Evolutionary conservation across 2,329 filamentous ascomycete genomes (phyloP), one percentile per base, ranked within the genome.

Genomic region (Apiospora rasikravindrae): DNA sequence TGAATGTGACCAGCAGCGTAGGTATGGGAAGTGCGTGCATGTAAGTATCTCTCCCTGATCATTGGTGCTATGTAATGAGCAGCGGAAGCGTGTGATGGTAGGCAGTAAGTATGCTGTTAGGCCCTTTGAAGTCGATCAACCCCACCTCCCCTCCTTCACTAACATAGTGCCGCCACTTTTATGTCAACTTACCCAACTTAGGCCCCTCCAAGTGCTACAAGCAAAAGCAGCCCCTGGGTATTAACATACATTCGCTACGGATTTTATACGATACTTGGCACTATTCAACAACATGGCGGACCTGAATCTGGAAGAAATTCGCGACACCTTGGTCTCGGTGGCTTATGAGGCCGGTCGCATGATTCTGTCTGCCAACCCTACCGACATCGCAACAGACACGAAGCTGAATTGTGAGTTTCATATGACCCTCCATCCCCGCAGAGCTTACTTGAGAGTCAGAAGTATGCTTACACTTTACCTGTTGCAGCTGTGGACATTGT

Each of bases 331-430:
- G 74, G 81, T 92, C 76, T 79, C 83, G 69, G 83, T 92, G 71
- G 91, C 90, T 78, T 86, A 88, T 74, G 87, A 89, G 81, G 91
- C 91, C n/a, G 91, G 91, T 75, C 81, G 83, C 71, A 91, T 90
- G 88, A 92, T 92, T 75, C 81, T 90, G 69, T 83, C 84, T 1
- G 90, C 91, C 45, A 90, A 90, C 75, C 89, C 90, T 0, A 86
- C 86, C 64, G 85, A 88, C 75, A 86, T 90, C 57, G 84, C 85
- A 70, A 86, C 85, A 19, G 89, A 85, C 68, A 91, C 87, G 45
- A 93, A 93, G 82, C 84, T 91, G 77, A 93, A 92, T 79, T 91
- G 90, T 91, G 80, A 73, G 82, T 76, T n/a, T 71, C 0, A 37
- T 37, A 40, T 45, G n/a, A 33, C 37, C 37, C 29, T 22, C 64